phyloP scores from a whole-genome alignment of 352 stramenopile species.

The Plasmopara viticola region DNA sequence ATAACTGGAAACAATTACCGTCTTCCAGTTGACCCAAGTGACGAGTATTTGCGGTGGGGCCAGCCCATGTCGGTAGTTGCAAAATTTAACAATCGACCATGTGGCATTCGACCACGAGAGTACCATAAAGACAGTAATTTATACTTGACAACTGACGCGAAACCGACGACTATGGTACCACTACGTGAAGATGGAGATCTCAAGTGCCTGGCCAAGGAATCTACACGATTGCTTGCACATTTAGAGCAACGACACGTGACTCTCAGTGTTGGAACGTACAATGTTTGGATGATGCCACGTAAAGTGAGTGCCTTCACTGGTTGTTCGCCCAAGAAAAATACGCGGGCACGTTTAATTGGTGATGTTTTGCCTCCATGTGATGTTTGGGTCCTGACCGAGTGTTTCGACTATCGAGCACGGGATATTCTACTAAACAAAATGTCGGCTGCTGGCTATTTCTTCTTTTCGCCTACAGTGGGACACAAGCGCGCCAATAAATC shows the following conservation, averaged over 20 bases:
- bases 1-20: slow-evolving; percentile 23
- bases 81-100: slow-evolving; percentile 45
- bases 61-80: slow-evolving; percentile 55
- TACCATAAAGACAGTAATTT: slow-evolving; percentile 75
- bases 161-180: slow-evolving; percentile 52
- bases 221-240: slow-evolving; percentile 51
- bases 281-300: slow-evolving; percentile 80
- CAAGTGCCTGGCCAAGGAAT: slow-evolving; percentile 65
- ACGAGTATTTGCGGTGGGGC: slow-evolving; percentile 55
- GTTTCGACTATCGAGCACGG: slow-evolving; percentile 69
- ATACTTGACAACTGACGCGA: slow-evolving; percentile 64
- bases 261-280: slow-evolving; percentile 66
- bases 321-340: slow-evolving; percentile 72
- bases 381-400: slow-evolving; percentile 73
- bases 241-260: slow-evolving; percentile 49
- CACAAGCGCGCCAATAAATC: slow-evolving; percentile 56
- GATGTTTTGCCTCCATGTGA: slow-evolving; percentile 61
- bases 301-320: slow-evolving; percentile 70
- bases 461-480: slow-evolving; percentile 63
- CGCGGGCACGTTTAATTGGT: slow-evolving; percentile 58
- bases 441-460: slow-evolving; percentile 57
- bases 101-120: slow-evolving; percentile 56
- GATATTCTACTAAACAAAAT: slow-evolving; percentile 59
- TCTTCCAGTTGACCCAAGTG: slow-evolving; percentile 19
- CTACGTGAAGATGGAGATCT: slow-evolving; percentile 60